phyloP scores from a whole-genome alignment of 352 stramenopile species.

The Elongisporangium undulatum region DNA sequence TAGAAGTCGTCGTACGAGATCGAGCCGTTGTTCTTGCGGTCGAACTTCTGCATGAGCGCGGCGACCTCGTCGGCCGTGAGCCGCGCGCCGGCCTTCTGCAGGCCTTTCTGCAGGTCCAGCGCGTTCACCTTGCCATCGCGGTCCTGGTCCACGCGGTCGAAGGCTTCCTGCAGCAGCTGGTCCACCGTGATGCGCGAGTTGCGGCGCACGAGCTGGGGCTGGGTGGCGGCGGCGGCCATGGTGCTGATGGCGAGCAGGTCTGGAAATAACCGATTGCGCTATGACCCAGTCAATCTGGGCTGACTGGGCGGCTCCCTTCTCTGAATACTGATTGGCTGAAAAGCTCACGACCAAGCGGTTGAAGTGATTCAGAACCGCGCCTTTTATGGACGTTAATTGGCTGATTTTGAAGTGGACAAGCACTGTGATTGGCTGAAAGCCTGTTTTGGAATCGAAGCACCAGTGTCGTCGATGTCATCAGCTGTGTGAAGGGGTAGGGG shows the following conservation, averaged over 20 bases:
- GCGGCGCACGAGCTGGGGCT: conserved; percentile 55
- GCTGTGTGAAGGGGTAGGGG: neutral
- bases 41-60: conserved; percentile 60
- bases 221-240: neutral
- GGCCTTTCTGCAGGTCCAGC: conserved; percentile 68
- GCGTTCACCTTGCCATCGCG: conserved; percentile 65
- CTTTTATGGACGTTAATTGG: neutral
- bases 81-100: conserved; percentile 57
- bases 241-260: neutral
- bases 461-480: neutral
- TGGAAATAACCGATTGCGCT: neutral
- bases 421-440: neutral
- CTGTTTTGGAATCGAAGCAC: neutral
- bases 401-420: neutral
- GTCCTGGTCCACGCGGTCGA: conserved; percentile 70
- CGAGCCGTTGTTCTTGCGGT: conserved; percentile 62
- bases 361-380: neutral
- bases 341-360: neutral
- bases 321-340: neutral
- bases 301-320: neutral
- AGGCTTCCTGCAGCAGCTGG: conserved; percentile 62
- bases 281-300: neutral
- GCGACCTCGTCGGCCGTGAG: conserved; percentile 52
- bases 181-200: conserved; percentile 80
- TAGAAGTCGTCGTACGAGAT: conserved; percentile 76